phyloP scores from a whole-genome alignment of 2,329 filamentous ascomycete species.

The Scopulariopsis brevicaulis region DNA sequence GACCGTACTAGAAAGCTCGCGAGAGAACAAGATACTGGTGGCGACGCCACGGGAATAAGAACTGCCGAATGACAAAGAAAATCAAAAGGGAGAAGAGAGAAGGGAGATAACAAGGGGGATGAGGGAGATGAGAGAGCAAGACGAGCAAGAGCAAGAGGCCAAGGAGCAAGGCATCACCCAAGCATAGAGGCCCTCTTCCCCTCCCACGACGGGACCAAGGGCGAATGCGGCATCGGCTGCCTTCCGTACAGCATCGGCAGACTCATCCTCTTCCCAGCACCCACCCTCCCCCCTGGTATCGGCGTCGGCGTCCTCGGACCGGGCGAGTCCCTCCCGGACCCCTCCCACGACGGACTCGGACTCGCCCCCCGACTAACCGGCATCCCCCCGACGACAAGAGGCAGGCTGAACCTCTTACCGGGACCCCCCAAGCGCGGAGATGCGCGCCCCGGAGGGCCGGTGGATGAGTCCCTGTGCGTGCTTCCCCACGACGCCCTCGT shows the following conservation, averaged over 20 bases:
- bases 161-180: conserved; percentile 5
- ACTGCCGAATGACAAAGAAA: conserved; percentile 11
- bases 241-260: not conserved
- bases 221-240: not conserved
- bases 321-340: not conserved
- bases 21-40: not conserved
- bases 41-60: conserved; percentile 8
- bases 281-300: conserved; percentile 12
- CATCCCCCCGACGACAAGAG: not conserved
- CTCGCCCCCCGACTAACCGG: not conserved
- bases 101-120: too few species aligned
- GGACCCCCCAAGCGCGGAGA: conserved; percentile 48
- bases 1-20: not conserved
- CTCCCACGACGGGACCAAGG: not conserved
- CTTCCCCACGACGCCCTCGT: conserved; percentile 42
- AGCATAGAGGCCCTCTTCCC: not conserved
- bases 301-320: not conserved
- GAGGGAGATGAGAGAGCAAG: not conserved
- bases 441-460: conserved; percentile 49
- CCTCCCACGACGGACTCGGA: not conserved
- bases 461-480: conserved; percentile 47
- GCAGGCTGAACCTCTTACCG: conserved; percentile 19
- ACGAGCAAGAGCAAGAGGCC: not conserved
- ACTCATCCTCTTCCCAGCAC: conserved; percentile 23
- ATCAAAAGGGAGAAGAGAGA: not conserved